Base-by-base conservation (phyloP, 768 basidiomycete species). In the Solioccasus polychromus region DNA sequence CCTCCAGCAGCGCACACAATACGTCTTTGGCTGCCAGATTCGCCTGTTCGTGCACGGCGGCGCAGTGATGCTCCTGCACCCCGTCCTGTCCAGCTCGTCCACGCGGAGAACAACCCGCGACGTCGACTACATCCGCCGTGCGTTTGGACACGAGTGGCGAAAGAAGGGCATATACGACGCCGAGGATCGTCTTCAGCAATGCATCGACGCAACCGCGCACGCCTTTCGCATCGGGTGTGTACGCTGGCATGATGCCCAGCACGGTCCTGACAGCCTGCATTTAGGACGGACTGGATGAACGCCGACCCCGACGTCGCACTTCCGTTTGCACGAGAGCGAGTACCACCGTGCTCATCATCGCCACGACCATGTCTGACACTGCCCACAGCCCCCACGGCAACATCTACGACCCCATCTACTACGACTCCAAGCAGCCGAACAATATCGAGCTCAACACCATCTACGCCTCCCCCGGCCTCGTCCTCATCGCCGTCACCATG, bases 41-140 rank as follows among this genome's bases (percentile, higher is more conserved):
- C 74, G 78, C 6, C 71, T 88, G 15, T 78, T 86, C 38, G 71
- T 84, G 0, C 85, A 88, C 46, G 85, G 85, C 18, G 85, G 85
- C 1, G 84, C 82, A 0, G 82, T 82, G 44, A 85, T 87, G 82
- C 73, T 88, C 19, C 71, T 88, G 2, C 83, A 88, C 36, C 71
- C 71, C 0, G 58, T 63, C 1, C 65, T 66, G 55, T 71, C 58
- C 42, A 57, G 44, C 44, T 68, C 69, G 44, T 69, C 66, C 22
- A 68, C 69, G 15, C 71, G 81, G 37, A 71, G 69, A 11, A 74
- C 71, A 15, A 88, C 85, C 0, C 71, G 82, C 25, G 85, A 88
- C 57, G 70, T 88, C 19, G 85, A 88, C 66, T 80, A 80, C 62
- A 77, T 85, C 45, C 68, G 76, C 23, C 75, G 85, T 3, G 75